Evolutionary conservation across 305 asterid genomes (phyloP).

Genomic region (Stenogyne calaminthoides): DNA sequence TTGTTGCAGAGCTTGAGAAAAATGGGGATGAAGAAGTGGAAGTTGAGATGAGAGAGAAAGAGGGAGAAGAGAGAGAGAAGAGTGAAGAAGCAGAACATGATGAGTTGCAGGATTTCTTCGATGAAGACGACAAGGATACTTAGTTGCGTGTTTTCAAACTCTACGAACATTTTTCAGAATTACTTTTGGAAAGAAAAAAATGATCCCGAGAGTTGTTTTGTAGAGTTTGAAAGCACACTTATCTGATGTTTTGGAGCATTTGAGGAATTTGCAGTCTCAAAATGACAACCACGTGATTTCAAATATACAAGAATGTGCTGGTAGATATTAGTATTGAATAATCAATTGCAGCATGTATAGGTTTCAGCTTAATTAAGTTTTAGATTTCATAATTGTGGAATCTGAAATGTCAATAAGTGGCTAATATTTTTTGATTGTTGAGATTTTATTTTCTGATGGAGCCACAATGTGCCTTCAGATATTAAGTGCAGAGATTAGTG

Average conservation of each 20-base stretch:
- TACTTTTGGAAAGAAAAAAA: too few relatives aligned
- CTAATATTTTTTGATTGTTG: too few relatives aligned
- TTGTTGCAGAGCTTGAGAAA: neutral
- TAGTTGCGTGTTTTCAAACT: neutral
- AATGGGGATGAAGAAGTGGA: constrained; percentile 25
- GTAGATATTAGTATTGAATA: neutral
- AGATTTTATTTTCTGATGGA: too few relatives aligned
- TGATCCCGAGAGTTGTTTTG: too few relatives aligned
- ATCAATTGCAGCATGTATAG: neutral
- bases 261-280: neutral
- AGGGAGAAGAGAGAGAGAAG: constrained; percentile 32
- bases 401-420: too few relatives aligned
- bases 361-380: too few relatives aligned
- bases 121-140: constrained; percentile 39
- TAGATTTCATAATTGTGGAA: too few relatives aligned
- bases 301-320: neutral
- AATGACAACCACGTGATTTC: neutral
- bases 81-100: constrained; percentile 38
- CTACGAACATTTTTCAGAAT: too few relatives aligned
- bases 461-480: too few relatives aligned
- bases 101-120: constrained; percentile 34
- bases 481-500: too few relatives aligned
- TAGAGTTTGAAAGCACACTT: too few relatives aligned
- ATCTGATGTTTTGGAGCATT: neutral
- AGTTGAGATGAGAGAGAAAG: too few relatives aligned